Evolutionary conservation across 345 rosid genomes (phyloP).

Genomic region (Eucalyptus decipiens): DNA sequence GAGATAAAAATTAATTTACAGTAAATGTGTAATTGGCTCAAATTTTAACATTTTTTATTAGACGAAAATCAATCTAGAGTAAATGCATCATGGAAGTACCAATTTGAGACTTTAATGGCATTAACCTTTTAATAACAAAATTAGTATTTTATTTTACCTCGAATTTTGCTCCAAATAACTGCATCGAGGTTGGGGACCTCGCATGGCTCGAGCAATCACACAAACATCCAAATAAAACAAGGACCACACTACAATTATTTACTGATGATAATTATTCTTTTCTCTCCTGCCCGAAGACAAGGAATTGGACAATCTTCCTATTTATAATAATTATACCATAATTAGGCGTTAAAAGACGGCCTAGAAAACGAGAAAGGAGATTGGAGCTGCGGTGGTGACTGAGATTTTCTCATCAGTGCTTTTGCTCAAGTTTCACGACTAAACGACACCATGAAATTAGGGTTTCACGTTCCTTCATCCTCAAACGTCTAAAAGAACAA

Average conservation of each 20-base stretch:
- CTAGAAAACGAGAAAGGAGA: not conserved
- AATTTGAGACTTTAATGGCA: not conserved
- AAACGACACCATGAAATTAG: not conserved
- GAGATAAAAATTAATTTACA: not conserved
- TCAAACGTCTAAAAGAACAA: not conserved
- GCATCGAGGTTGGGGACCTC: not conserved
- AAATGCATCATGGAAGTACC: not conserved
- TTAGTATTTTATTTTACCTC: not conserved
- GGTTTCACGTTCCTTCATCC: not conserved
- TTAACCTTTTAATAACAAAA: not conserved
- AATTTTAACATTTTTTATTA: not conserved
- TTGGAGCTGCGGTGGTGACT: not conserved
- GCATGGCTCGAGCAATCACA: not conserved
- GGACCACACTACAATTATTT: not conserved
- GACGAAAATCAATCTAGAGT: not conserved
- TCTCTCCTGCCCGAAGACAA: not conserved
- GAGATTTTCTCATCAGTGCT: not conserved
- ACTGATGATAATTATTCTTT: not conserved
- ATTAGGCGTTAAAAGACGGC: not conserved
- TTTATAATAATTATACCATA: not conserved
- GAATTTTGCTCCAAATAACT: not conserved
- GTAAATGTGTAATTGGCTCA: not conserved
- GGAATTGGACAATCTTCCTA: not conserved
- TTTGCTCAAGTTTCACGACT: not conserved
- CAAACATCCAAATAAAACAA: not conserved